Evolutionary conservation across 2,329 filamentous ascomycete genomes (phyloP), one percentile per base, ranked within the genome.

Genomic region (Exophiala spinifera): DNA sequence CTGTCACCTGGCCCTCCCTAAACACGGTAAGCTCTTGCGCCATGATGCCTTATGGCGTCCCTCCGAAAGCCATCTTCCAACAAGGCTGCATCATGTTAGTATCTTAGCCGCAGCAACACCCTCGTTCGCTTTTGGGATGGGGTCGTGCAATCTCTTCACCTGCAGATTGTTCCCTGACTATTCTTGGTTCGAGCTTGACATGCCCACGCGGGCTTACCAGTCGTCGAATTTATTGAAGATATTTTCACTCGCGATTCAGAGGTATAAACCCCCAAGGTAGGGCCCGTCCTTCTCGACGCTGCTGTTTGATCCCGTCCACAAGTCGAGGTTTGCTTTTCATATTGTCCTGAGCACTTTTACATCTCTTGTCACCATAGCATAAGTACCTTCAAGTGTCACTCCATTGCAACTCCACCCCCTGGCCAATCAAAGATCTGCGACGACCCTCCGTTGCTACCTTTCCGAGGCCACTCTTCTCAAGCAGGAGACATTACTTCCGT

Each of bases 21-120:
- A 51, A 57, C 46, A 21, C 10, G 57, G 57, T 42, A 60, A 48
- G 51, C 55, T 43, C 31, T 57, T 44, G 54, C 57, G 51, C 46
- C 21, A 13, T 40, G 39, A 49, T 47, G 56, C 48, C 39, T 53
- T 49, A 46, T 42, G 25, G 51, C 49, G 46, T 33, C 48, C 33
- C 25, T 25, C 31, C 36, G 53, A 14, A 21, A 55, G 7, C 34
- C 34, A 31, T 52, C 17, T 19, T 34, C 51, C 52, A 49, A 46
- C 57, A 60, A 60, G 57, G 57, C 57, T 60, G 57, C 57, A 53
- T 50, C 54, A 50, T 46, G 40, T 39, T n/a, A 23, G 39, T 57
- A 36, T 40, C 44, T 52, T 60, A 57, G 57, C 51, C 54, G 49
- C 36, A 48, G 57, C 23, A 33, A 52, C 48, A 51, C 51, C 50